Conservation (phyloP, 192 early-diverging fungal species). For the Entophlyctis helioformis region DNA sequence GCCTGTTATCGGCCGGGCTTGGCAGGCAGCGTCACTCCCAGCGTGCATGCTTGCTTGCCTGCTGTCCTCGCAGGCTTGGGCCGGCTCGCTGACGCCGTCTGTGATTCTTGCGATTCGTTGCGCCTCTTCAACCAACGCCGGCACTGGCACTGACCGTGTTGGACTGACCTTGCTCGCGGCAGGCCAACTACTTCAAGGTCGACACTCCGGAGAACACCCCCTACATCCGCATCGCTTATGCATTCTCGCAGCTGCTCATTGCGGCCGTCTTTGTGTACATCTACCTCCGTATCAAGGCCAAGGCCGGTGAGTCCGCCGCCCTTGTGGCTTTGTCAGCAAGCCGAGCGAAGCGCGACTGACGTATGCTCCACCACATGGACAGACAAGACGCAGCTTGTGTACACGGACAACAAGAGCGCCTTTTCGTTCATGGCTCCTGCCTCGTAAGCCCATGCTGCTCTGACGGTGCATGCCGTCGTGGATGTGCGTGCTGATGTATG, state of each 20-base stretch:
- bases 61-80: neutral
- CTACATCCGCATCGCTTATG: constrained; percentile 45
- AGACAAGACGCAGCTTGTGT: constrained; percentile 70
- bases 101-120: too few species aligned
- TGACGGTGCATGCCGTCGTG: neutral
- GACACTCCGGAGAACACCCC: constrained; percentile 47
- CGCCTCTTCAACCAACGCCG: too few species aligned
- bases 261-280: constrained; percentile 33
- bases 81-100: too few species aligned
- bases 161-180: constrained; percentile 1
- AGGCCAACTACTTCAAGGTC: constrained; percentile 38
- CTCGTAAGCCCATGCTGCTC: neutral
- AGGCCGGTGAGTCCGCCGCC: neutral
- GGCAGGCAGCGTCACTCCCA: neutral
- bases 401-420: constrained; percentile 60
- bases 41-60: neutral
- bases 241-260: constrained; percentile 40
- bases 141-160: too few species aligned
- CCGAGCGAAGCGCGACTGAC: too few species aligned
- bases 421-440: constrained; percentile 19
- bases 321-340: neutral
- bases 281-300: constrained; percentile 6
- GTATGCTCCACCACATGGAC: too few species aligned
- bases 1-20: too few species aligned
- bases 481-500: too few species aligned